Base-by-base conservation (phyloP, 2,329 filamentous ascomycete genomes). In the Sporothrix schenckii region DNA sequence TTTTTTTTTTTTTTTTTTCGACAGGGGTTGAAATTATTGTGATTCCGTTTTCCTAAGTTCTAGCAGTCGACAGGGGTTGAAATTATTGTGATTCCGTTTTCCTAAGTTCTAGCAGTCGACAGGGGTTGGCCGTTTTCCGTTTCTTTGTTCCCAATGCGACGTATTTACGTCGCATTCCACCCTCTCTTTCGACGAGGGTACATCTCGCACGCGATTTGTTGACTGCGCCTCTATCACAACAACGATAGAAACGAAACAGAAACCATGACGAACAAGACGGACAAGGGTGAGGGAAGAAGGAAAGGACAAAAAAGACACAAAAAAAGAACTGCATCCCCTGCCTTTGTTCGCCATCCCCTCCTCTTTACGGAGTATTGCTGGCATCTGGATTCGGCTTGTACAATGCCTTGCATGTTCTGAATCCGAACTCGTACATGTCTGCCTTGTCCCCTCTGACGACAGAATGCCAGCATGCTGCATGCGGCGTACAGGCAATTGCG, bases 151-250 rank as follows among this genome's bases (percentile, higher is more conserved):
- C 24, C 61, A 34, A 24, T 66, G 24, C 63, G 47, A 52, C 63
- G 49, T 53, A 27, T 52, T 21, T 52, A 21, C 49, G 7, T 11
- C 19, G 49, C 49, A 52, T 19, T 50, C 49, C 14, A 30, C 27
- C 27, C 2, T 27, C 27, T 30, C 27, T 30, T 30, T 30, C 27
- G 27, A 30, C 27, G 27, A 44, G 24, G 5, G 52, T 9, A 39
- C 56, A 21, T 41, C 34, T 34, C 56, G 19, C 56, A 39, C 16
- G 14, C 34, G 34, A 34, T 34, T 34, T 34, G 34, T 34, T 34
- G 11, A 16, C 58, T 47, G 58, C 58, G 58, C 58, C 58, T 47
- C 39, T 19, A 47, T 63, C 58, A 47, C 39, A 61, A 27, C 41
- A 60, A 19, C 19, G 4, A 44, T 4, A 14, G 3, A 44, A 63